Percentiles rank a stretch among this genome's conserved stretches.
These are phyloP conservation scores for Mortierella alpina DNA, from an alignment of 192 early-diverging fungal species.

Conservation along the genomic window DNA sequence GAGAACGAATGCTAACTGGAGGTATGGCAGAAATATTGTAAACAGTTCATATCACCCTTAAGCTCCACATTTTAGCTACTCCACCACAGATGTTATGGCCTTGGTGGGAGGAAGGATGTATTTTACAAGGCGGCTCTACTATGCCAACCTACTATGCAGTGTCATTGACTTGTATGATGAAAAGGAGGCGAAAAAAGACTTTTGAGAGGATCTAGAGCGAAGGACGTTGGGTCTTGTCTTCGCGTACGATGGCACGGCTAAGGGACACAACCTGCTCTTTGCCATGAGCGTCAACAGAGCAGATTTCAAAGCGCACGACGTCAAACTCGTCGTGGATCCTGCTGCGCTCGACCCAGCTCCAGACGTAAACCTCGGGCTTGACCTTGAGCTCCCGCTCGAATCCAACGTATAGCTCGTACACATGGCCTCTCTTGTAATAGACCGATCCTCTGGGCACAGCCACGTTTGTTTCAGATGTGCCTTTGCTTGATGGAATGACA, in stretches of 20 bases:
- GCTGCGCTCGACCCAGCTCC: conserved; percentile 46
- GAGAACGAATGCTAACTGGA: no score
- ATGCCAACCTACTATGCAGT: no score
- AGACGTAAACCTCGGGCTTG: conserved; percentile 38
- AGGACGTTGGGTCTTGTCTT: conserved; percentile 14
- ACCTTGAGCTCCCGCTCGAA: conserved; percentile 51
- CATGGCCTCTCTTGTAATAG: conserved; percentile 27
- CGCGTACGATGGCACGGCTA: conserved; percentile 27
- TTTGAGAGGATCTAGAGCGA: conserved; percentile 6
- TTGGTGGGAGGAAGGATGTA: no score
- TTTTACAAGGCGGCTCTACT: no score
- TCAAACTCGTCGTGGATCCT: conserved; percentile 25
- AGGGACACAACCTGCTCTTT: conserved; percentile 39
- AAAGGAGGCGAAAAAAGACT: not conserved
- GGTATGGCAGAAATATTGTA: no score
- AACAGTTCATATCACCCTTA: no score
- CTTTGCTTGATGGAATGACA: conserved; percentile 12
- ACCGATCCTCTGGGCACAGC: conserved; percentile 32
- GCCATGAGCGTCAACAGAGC: conserved; percentile 19
- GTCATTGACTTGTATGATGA: no score
- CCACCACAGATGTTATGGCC: no score
- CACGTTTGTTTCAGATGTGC: not conserved
- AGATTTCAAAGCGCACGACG: conserved; percentile 44
- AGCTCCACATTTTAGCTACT: no score
- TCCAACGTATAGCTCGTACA: conserved; percentile 39